phyloP scores from a whole-genome alignment of 805 yeast genomes.

The Candida chilensis region DNA sequence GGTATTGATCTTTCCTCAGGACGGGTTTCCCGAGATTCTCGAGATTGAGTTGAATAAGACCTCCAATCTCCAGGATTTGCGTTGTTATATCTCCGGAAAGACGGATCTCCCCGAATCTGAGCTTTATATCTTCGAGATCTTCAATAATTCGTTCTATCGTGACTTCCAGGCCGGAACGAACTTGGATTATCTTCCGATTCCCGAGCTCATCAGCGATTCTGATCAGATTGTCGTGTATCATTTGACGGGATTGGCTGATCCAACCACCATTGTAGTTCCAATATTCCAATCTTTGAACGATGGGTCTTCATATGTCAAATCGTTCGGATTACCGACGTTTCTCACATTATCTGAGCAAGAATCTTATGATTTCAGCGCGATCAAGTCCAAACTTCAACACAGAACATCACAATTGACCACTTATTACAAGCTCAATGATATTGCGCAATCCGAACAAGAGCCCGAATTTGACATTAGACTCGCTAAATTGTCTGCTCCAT shows the following conservation, averaged over 20 bases:
- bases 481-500: too few species aligned
- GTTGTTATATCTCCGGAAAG: conserved; percentile 48
- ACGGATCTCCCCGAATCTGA: conserved; percentile 15
- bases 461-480: too few species aligned
- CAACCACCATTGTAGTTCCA: conserved; percentile 58
- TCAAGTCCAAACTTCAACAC: conserved; percentile 48
- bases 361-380: conserved; percentile 42
- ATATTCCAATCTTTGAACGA: conserved; percentile 38
- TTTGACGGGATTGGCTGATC: too few species aligned
- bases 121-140: conserved; percentile 34
- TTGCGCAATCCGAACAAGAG: too few species aligned
- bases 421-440: too few species aligned
- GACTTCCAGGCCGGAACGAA: conserved; percentile 53
- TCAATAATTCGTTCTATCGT: conserved; percentile 57
- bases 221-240: conserved; percentile 62
- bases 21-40: conserved; percentile 36
- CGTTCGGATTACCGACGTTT: conserved; percentile 76
- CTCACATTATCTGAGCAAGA: conserved; percentile 48
- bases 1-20: conserved; percentile 53
- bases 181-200: conserved; percentile 54
- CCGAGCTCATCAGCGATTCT: conserved; percentile 51
- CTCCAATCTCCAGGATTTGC: conserved; percentile 54
- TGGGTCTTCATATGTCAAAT: too few species aligned
- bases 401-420: conserved; percentile 40
- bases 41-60: conserved; percentile 69